Evolutionary conservation across 2,329 filamentous ascomycete genomes (phyloP).

Genomic region (Orbilia brochopaga): DNA sequence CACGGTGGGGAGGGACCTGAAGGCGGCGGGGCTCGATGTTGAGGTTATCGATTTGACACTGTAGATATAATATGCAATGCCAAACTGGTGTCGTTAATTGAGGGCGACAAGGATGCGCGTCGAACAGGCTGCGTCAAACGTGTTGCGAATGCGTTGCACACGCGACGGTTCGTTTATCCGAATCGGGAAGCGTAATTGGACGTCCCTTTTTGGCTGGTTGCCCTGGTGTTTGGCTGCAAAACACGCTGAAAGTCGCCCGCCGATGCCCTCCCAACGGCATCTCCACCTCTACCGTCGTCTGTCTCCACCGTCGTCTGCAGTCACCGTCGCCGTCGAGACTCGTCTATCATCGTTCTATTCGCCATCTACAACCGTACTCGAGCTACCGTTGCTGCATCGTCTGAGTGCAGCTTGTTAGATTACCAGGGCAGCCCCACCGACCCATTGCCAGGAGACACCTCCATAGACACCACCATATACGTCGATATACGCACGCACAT

Average conservation of each 20-base stretch:
- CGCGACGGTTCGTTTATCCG: conserved; percentile 11
- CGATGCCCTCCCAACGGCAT: conserved; percentile 16
- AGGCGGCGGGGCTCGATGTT: conserved; percentile 16
- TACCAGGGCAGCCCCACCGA: no score
- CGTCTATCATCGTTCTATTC: no score
- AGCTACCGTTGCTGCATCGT: no score
- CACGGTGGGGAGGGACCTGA: conserved; percentile 28
- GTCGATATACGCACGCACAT: not conserved
- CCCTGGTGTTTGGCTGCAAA: conserved; percentile 29
- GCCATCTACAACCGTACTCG: no score
- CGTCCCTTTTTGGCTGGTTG: conserved; percentile 37
- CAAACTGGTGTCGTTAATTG: not conserved
- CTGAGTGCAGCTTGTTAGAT: no score
- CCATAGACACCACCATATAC: not conserved
- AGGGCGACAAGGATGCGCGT: not conserved
- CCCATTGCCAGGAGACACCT: conserved; percentile 2
- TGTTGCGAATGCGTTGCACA: no score
- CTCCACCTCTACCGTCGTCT: conserved; percentile 9
- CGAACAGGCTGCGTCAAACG: conserved; percentile 22
- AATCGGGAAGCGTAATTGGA: conserved; percentile 41
- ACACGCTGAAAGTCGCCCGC: conserved; percentile 29
- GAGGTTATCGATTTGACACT: conserved; percentile 21
- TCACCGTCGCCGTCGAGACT: no score
- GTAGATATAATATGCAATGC: not conserved
- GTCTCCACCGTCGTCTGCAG: not conserved